Evolutionary conservation across 306 rosid species (phyloP).

Genomic region (Biancaea sappan): DNA sequence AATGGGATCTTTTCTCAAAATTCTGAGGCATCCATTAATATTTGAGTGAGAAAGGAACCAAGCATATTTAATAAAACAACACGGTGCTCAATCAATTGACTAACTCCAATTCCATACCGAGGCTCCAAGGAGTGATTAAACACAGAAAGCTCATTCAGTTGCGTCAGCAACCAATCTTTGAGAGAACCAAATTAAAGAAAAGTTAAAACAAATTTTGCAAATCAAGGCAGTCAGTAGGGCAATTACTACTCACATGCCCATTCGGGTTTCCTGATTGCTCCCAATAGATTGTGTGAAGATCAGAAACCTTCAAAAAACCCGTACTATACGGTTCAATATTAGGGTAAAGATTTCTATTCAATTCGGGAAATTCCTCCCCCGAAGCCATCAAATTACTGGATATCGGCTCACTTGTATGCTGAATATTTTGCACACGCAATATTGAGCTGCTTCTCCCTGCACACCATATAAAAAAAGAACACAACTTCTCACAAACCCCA

Average conservation of each 20-base stretch:
- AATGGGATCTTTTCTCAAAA: neutral
- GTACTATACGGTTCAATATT: conserved; percentile 63
- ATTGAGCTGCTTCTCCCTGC: conserved; percentile 48
- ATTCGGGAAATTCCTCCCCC: conserved; percentile 45
- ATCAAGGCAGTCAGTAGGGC: neutral
- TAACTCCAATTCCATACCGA: conserved; percentile 10
- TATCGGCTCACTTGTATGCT: conserved; percentile 42
- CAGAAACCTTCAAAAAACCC: conserved; percentile 79
- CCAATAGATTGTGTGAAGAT: conserved; percentile 81
- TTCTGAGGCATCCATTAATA: neutral
- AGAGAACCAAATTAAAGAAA: conserved; percentile 22
- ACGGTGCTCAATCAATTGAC: neutral
- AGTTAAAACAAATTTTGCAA: neutral
- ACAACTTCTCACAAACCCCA: conserved; percentile 27
- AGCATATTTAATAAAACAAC: conserved; percentile 2
- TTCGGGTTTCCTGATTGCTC: conserved; percentile 89
- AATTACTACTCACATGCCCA: conserved; percentile 76
- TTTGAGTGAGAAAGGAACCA: neutral
- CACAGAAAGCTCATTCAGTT: conserved; percentile 9
- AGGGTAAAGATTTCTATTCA: conserved; percentile 60
- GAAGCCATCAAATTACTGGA: conserved; percentile 57
- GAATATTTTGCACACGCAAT: conserved; percentile 42
- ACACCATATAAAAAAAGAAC: conserved; percentile 1
- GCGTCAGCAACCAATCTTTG: conserved; percentile 21
- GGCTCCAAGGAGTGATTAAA: neutral